Conservation (phyloP, 2,329 filamentous ascomycete species). For the Curvularia lunata region DNA sequence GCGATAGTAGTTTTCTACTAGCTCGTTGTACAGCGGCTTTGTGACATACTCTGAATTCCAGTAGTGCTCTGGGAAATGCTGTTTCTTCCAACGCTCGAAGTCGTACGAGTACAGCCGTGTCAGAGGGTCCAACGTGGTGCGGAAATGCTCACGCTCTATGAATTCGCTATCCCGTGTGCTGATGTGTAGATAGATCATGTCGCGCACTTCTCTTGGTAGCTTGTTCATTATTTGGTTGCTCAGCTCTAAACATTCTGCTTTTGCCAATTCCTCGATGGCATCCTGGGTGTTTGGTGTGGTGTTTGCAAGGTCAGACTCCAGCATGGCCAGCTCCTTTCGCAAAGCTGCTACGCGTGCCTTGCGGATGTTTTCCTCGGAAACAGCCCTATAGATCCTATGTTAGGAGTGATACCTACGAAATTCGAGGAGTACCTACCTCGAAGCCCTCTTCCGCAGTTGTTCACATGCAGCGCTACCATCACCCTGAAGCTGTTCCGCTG, state of each 20-base stretch:
- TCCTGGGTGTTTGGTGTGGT: constrained; percentile 12
- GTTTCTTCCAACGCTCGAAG: constrained; percentile 24
- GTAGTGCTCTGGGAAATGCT: constrained; percentile 27
- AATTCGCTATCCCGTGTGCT: constrained; percentile 15
- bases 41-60: constrained; percentile 21
- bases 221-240: constrained; percentile 12
- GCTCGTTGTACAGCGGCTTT: constrained; percentile 15
- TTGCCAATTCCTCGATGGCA: constrained; percentile 18
- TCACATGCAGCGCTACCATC: neutral
- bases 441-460: constrained; percentile 2
- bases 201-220: constrained; percentile 27
- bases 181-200: constrained; percentile 29
- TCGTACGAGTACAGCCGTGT: constrained; percentile 26
- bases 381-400: constrained; percentile 2
- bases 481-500: neutral
- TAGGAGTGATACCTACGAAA: neutral
- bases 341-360: constrained; percentile 13
- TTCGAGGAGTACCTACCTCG: constrained; percentile 1
- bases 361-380: constrained; percentile 7
- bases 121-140: constrained; percentile 25
- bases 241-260: constrained; percentile 23
- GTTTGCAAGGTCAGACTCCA: constrained; percentile 13
- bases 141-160: constrained; percentile 30
- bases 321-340: constrained; percentile 11
- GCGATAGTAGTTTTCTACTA: constrained; percentile 28